These are phyloP conservation scores for Pleurotus sapidus DNA, from an alignment of 768 basidiomycete genomes.

Conservation along the genomic window DNA sequence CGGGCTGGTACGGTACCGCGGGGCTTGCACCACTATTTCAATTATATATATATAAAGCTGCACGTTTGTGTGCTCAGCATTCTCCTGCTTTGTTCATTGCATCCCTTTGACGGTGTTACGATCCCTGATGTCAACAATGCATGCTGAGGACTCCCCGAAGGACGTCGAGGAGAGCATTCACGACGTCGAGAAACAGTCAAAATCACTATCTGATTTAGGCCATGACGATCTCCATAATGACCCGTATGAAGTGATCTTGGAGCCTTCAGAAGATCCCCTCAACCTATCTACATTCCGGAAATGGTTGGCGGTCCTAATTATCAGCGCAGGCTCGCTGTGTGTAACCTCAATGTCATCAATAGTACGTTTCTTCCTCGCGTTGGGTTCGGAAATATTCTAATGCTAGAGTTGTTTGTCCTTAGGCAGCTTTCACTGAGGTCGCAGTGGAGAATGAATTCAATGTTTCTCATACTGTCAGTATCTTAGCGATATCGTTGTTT, in stretches of 20 bases:
- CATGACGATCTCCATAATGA: background rate
- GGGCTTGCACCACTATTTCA: too few species aligned
- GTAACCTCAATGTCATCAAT: conserved; percentile 3
- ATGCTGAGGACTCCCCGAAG: background rate
- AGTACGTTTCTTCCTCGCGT: background rate
- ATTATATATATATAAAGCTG: too few species aligned
- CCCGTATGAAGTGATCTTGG: background rate
- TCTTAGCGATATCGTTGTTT: conserved; percentile 50
- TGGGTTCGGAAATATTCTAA: background rate
- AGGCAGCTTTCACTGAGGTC: conserved; percentile 2
- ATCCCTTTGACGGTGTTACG: too few species aligned
- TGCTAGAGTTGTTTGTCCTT: background rate
- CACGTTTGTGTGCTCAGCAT: too few species aligned
- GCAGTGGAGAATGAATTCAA: conserved; percentile 1
- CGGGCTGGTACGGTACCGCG: too few species aligned
- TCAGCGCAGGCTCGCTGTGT: conserved; percentile 4
- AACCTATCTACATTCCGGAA: background rate
- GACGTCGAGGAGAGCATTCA: background rate
- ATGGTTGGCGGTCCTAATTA: conserved; percentile 3
- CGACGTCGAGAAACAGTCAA: background rate
- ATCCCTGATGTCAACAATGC: too few species aligned
- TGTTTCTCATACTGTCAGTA: background rate
- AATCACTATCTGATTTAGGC: background rate
- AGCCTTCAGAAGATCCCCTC: conserved; percentile 2
- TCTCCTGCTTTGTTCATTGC: too few species aligned